These are phyloP conservation scores for Mucor sp. DNA, from an alignment of 371 early-diverging fungal genomes.

Conservation along the genomic window DNA sequence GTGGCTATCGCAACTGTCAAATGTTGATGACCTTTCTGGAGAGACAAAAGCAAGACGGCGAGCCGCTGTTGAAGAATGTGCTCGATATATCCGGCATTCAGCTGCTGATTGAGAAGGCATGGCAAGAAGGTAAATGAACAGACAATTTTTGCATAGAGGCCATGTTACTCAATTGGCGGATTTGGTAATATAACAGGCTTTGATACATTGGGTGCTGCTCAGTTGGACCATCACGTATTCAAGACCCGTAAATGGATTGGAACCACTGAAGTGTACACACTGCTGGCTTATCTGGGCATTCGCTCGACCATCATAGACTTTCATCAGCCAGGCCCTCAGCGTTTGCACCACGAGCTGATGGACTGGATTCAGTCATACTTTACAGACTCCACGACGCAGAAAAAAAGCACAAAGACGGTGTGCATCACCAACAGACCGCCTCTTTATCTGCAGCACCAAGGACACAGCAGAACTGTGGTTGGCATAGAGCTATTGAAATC, in stretches of 20 bases:
- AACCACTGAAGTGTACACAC: slow-evolving; percentile 71
- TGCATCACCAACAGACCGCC: slow-evolving; percentile 63
- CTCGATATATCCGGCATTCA: slow-evolving; percentile 62
- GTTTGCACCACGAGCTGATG: slow-evolving; percentile 60
- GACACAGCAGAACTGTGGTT: slow-evolving; percentile 72
- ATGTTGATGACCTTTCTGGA: slow-evolving; percentile 67
- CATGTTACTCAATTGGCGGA: not conserved
- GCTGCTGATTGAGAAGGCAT: slow-evolving; percentile 66
- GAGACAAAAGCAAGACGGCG: slow-evolving; percentile 29
- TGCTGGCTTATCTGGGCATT: slow-evolving; percentile 65
- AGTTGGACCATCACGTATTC: slow-evolving; percentile 59
- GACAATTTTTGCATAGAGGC: not conserved
- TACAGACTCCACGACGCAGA: slow-evolving; percentile 2
- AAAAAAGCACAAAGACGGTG: slow-evolving; percentile 17
- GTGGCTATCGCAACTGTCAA: slow-evolving; percentile 78
- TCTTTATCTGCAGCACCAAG: slow-evolving; percentile 76
- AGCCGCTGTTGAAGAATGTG: slow-evolving; percentile 36
- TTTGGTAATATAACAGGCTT: slow-evolving; percentile 41
- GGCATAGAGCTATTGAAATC: slow-evolving; percentile 62
- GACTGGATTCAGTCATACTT: slow-evolving; percentile 63
- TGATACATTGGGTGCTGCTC: slow-evolving; percentile 68
- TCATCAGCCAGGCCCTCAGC: slow-evolving; percentile 61
- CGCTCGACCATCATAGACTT: slow-evolving; percentile 69
- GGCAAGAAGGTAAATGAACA: slow-evolving; percentile 52
- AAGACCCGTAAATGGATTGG: slow-evolving; percentile 81